Evolutionary conservation across 768 basidiomycete genomes (phyloP).

Genomic region (Hericium rajendrae): DNA sequence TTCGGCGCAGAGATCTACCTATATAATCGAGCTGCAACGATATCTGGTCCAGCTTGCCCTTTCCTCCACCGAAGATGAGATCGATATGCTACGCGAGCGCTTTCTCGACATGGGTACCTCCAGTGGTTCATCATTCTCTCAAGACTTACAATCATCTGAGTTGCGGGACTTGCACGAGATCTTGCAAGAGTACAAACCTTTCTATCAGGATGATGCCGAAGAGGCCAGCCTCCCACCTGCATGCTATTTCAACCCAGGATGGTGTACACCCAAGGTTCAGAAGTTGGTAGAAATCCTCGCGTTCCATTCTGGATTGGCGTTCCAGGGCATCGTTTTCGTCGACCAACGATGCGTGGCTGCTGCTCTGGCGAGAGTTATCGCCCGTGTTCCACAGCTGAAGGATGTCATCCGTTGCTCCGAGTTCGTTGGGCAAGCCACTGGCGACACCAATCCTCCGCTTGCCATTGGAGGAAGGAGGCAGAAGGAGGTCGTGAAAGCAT

Average conservation of each 20-base stretch:
- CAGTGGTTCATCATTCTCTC: too few relatives aligned
- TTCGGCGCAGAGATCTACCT: conserved; percentile 69
- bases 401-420: conserved; percentile 50
- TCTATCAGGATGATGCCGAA: conserved; percentile 26
- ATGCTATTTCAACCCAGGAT: conserved; percentile 28
- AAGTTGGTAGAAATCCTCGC: conserved; percentile 53
- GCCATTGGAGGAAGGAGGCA: conserved; percentile 46
- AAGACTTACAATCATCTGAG: not conserved
- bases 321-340: conserved; percentile 83
- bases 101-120: conserved; percentile 1
- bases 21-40: conserved; percentile 46
- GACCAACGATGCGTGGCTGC: conserved; percentile 76
- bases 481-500: conserved; percentile 51
- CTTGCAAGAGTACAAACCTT: conserved; percentile 34
- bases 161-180: conserved; percentile 34
- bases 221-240: conserved; percentile 32
- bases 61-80: conserved; percentile 16
- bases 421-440: conserved; percentile 56
- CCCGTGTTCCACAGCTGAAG: conserved; percentile 46
- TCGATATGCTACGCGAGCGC: conserved; percentile 16
- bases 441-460: conserved; percentile 29
- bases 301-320: conserved; percentile 39
- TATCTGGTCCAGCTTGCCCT: conserved; percentile 33
- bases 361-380: conserved; percentile 56
- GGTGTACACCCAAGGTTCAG: conserved; percentile 68